Evolutionary conservation across 2,329 filamentous ascomycete genomes (phyloP), one percentile per base, ranked within the genome.

Genomic region (Ophiocordyceps sinensis): DNA sequence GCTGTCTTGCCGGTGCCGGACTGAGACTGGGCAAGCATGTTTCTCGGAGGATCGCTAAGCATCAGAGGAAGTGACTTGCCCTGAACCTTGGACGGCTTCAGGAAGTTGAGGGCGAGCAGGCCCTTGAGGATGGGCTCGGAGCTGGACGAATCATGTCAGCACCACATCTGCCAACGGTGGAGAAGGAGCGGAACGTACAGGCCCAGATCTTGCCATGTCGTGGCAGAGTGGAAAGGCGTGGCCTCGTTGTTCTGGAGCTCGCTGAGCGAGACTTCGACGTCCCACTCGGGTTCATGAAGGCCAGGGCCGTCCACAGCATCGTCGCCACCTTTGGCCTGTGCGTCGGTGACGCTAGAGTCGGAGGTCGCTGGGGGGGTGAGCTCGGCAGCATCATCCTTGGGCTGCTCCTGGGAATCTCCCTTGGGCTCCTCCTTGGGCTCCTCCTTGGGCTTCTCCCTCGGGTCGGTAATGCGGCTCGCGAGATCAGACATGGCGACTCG

Each of bases 21-120:
- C 62, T 98, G 91, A n/a, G 91, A 98, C 64, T 98, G 91, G 4
- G 88, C 91, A 56, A 98, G 89, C 74, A 98, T 83, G 63, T 96
- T 96, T 49, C 73, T 73, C 1, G 89, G 82, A n/a, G 91, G 89
- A 56, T 94, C 71, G 52, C 75, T 68, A 47, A 98, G 75, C 55
- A 98, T 82, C 42, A 98, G 72, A 26, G 91, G 91, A 15, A 98
- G 74, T 1, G 91, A 91, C 52, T 82, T 85, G 62, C 94, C 91
- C 67, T 98, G 91, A 49, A 98, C 94, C 67, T 98, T 98, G 43
- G 91, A 96, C 0, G 91, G 91, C 63, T 93, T 94, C 55, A 80
- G 75, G 69, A 95, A 96, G 64, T 83, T 83, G 73, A 96, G 83
- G 41, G 75, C 70, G 37, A 79, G 69, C 28, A 95, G 72, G 38